Evolutionary conservation across 202 grass and related monocot species (phyloP).

Genomic region (Eragrostis tef): DNA sequence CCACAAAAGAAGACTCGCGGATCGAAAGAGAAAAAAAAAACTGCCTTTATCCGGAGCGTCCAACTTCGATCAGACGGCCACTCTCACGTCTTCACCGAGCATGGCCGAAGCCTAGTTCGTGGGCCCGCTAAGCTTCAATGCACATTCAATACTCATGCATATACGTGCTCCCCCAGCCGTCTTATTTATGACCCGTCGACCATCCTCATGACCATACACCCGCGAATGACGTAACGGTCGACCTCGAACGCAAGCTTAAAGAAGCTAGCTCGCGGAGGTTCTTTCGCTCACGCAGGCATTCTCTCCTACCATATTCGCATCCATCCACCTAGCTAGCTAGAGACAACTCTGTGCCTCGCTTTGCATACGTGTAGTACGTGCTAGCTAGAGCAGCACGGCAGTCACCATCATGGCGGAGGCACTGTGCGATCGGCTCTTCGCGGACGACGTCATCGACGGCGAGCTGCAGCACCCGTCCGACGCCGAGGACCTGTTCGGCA

Average conservation of each 20-base stretch:
- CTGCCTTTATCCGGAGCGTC: no score
- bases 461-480: constrained; percentile 44
- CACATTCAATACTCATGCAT: neutral
- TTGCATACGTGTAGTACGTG: neutral
- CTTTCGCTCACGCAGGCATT: constrained; percentile 8
- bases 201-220: constrained; percentile 35
- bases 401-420: constrained; percentile 45
- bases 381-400: no score
- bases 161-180: constrained; percentile 15
- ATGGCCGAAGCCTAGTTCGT: neutral
- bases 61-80: neutral
- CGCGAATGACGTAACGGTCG: constrained; percentile 43
- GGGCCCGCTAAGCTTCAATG: neutral
- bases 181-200: constrained; percentile 49
- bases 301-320: neutral
- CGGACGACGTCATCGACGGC: constrained; percentile 34
- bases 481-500: constrained; percentile 56
- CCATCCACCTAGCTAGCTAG: neutral
- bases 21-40: no score
- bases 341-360: neutral
- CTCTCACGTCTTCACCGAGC: neutral
- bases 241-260: constrained; percentile 12
- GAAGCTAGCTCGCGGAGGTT: constrained; percentile 34
- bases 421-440: constrained; percentile 53
- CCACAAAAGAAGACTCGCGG: no score